Evolutionary conservation across 2,329 filamentous ascomycete species (phyloP), one percentile per base, ranked within the genome.

Genomic region (Talaromyces sp.): DNA sequence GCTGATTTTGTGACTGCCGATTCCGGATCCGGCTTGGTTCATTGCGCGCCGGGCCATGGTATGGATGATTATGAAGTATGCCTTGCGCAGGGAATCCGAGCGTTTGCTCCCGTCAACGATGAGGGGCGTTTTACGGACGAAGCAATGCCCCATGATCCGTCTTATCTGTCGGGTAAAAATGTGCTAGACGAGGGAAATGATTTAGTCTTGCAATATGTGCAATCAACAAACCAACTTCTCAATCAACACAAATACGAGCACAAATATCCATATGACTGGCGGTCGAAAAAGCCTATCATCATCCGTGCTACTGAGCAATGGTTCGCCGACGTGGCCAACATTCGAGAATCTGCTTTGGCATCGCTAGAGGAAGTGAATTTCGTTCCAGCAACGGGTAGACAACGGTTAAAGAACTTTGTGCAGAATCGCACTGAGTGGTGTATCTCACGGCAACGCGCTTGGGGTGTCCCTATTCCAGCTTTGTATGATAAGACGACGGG

Each of bases 261-360:
- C 82, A 98, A 97, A 77, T 98, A 98, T 75, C 95, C 95, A 0
- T 97, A 98, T 70, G 95, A 99, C 78, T 99, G 95, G 95, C 86
- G 95, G 62, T 96, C 94, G 0, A 99, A 98, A 78, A 84, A 90
- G 70, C 95, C 95, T 1, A 89, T 99, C 59, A 92, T 99, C 66
- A 87, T 96, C 39, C 83, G 95, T 69, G 94, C 95, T 3, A 99
- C 96, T 0, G 92, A 93, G 43, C 95, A 99, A 78, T 99, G 95
- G 95, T 99, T 99, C 74, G 93, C 95, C 11, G 92, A 98, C 76
- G 92, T 97, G 2, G 92, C 85, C 14, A 86, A 84, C 60, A 94
- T 98, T 76, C 96, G 96, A 71, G 81, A 86, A 1, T 82, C 86
- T 37, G 91, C 93, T 0, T 79, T 97, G 27, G 77, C 83, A 16